Evolutionary conservation across 73 alveolate species (phyloP), one percentile per base, ranked within the genome.

Genomic region (Stentor coeruleus): DNA sequence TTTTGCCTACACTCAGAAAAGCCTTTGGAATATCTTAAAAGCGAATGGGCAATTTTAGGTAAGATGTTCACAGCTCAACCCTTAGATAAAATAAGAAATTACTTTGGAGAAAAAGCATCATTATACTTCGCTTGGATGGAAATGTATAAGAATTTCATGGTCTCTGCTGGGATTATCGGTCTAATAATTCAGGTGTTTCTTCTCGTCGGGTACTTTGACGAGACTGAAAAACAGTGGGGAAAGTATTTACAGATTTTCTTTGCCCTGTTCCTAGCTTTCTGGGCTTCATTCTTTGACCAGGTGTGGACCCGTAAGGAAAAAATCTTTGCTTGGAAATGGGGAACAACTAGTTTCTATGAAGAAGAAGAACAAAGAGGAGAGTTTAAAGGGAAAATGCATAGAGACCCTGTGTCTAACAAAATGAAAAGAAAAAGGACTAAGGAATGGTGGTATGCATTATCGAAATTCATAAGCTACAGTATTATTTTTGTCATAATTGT

Each of bases 331-430:
- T 83, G 82, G 39, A n/a, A 58, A 11, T 85, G 91, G 91, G 91
- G 91, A 58, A 83, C 76, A 40, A 85, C 87, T 33, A 87, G 72
- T 35, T 85, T 81, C 39, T 80, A 81, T 33, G 59, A 81, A 39
- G 87, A 77, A 36, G 87, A 85, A 41, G 91, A 77, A 30, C 83
- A 66, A 42, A 81, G 87, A 85, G 82, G 60, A 3, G 59, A 39
- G 4, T 85, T 36, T 41, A 39, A 20, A 11, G 91, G 91, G 0
- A 37, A 35, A 28, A 3, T 57, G 2, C 31, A 79, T 42, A 80
- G 79, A 38, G 76, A 75, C 11, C 76, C 76, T 3, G 74, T 85
- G 14, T 59, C 83, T 38, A 73, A 72, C 36, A 76, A 80, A 4
- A 38, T 35, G 81, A 85, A 55, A 6, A 83, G 77, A 59, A 31